Base-by-base conservation (phyloP, 164 flowering plant genomes). In the Chloranthus sessilifolius region DNA sequence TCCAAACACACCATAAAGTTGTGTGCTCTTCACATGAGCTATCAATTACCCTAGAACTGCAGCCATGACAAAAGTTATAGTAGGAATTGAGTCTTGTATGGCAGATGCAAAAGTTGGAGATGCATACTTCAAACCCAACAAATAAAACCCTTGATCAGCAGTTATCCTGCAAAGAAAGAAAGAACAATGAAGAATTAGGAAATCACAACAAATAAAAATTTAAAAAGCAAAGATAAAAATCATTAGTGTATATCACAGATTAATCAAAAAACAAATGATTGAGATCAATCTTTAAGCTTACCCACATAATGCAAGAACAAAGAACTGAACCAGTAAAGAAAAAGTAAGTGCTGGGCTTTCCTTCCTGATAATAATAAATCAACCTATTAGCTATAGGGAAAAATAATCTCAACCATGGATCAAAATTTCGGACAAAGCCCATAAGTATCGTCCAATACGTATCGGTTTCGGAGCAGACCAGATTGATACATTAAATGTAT, bases 71-170 rank as follows among this genome's bases (percentile, higher is more conserved):
- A 86, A 83, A 15, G 90, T 86, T 54, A 86, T 76, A 15, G 90
- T 90, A 52, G 88, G 90, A 55, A 83, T 84, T 40, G 84, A 79
- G 58, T 86, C 81, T 62, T 86, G 95, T 71, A 86, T 81, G 49
- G 90, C 90, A 23, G 88, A 81, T 53, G 84, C 95, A 63, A 86
- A 81, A 33, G 90, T 86, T 54, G 88, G 90, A 46, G 90, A 75
- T 45, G 90, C 79, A 59, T 83, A 73, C 34, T 79, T 70, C 65
- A 86, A 49, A 31, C 90, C 95, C 71, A 86, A 52, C 22, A 81
- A 63, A 63, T 86, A 86, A 56, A 81, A 86, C 50, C 84, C 90
- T 64, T 86, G 95, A 62, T 77, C 83, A 46, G 90, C 90, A 21
- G 95, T 81, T 35, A 86, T 78, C 60, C 95, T 83, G 71, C 23